Evolutionary conservation across 2,329 filamentous ascomycete species (phyloP), one percentile per base, ranked within the genome.

Genomic region (Triangularia setosa): DNA sequence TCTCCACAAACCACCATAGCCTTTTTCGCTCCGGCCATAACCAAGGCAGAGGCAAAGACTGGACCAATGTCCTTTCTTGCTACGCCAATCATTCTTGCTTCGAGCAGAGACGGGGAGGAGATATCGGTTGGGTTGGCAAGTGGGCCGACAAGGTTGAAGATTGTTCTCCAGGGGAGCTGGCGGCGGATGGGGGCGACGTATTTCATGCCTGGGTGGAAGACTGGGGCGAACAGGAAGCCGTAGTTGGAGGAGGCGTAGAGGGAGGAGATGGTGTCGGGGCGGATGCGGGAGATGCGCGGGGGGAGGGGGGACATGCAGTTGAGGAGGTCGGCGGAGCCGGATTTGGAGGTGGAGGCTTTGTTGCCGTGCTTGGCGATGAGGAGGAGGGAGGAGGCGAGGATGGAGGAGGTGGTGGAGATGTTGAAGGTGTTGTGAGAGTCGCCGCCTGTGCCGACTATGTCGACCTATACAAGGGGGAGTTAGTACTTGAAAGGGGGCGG

Each of bases 401-500:
- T 97, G 18, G 93, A 97, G 2, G 95, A 87, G 6, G 95, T 97
- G 4, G 95, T 99, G 71, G 90, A 95, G 75, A 99, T 94, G 77
- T 99, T 99, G 87, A 97, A 99, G 33, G 95, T 99, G 77, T 96
- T 92, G 83, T 98, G 93, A 21, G 90, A 90, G 80, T 99, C 95
- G 73, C 95, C 95, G 69, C 95, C 95, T 7, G 95, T 99, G 70
- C 95, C 95, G 64, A 99, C 95, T 75, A 99, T 98, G 77, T 99
- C 95, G 75, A 93, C 88, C 81, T 87, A 65, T 25, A 12, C 6
- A 24, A 24, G 16, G 14, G 18, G 3, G 18, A 33, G 66, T 70
- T 40, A 68, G 67, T 64, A 14, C 9, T 28, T n/a, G n/a, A n/a
- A n/a, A n/a, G 16, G 14, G 35, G 35, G 16, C 12, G 5, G 30